A percentile compares a stretch with the other conserved stretches of the same genome.
Conservation (phyloP, 352 stramenopile genomes). For the Elongisporangium prolatum region DNA sequence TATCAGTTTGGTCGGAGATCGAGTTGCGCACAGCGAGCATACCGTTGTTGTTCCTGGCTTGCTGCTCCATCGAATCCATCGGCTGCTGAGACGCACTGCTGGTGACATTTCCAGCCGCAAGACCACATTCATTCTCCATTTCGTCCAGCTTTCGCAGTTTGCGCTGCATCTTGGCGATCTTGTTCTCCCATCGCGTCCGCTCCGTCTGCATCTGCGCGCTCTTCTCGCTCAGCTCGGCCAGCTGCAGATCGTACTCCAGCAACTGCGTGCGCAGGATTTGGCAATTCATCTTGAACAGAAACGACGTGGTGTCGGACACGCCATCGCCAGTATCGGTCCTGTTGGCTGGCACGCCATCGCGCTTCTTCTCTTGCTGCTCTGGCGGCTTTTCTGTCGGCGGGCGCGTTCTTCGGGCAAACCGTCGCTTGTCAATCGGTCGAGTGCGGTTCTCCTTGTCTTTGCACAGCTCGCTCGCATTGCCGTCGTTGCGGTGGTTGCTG, state of each 20-base stretch:
- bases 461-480: constrained; percentile 3
- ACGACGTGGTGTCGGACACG: constrained; percentile 20
- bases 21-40: background rate
- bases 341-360: too few species aligned
- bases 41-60: background rate
- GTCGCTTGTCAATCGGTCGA: background rate
- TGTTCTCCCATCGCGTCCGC: constrained; percentile 34
- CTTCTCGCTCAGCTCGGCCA: constrained; percentile 36
- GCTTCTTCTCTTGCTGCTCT: constrained; percentile 2
- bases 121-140: background rate
- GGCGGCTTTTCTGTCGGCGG: constrained; percentile 7
- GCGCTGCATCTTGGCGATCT: constrained; percentile 22
- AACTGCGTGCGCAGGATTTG: constrained; percentile 25
- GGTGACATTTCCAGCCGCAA: too few species aligned
- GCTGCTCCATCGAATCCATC: too few species aligned
- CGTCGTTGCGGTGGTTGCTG: constrained; percentile 2
- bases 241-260: constrained; percentile 44
- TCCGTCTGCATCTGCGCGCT: constrained; percentile 19
- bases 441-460: background rate
- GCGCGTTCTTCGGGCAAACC: constrained; percentile 10
- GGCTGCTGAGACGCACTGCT: background rate
- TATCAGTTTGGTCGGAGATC: background rate
- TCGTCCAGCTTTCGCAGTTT: constrained; percentile 22
- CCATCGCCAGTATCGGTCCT: constrained; percentile 5
- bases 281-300: constrained; percentile 42